Evolutionary conservation across 2,329 filamentous ascomycete species (phyloP).

Genomic region (Diaporthe vexans): DNA sequence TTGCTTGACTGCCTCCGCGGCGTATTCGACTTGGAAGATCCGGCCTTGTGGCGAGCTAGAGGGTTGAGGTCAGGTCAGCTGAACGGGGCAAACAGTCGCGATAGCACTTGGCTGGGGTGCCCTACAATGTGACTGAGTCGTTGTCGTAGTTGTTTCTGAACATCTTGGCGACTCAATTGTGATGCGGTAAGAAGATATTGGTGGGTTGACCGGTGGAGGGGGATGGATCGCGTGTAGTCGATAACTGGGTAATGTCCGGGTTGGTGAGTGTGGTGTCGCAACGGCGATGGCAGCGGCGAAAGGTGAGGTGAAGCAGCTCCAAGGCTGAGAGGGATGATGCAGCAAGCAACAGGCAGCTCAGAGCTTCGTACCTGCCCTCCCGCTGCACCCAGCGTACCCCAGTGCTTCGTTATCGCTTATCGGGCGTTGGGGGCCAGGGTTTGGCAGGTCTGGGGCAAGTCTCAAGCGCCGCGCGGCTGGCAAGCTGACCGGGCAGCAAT

Average conservation of each 20-base stretch:
- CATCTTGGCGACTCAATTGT: slow-evolving; percentile 71
- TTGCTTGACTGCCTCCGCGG: slow-evolving; percentile 98
- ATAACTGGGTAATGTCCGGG: slow-evolving; percentile 9
- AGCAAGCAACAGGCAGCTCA: slow-evolving; percentile 46
- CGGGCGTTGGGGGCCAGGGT: slow-evolving; percentile 4
- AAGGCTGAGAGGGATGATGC: slow-evolving; percentile 40
- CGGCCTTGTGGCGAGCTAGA: slow-evolving; percentile 95
- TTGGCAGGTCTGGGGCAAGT: slow-evolving; percentile 20
- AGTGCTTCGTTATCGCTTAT: slow-evolving; percentile 39
- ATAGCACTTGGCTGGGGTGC: slow-evolving; percentile 52
- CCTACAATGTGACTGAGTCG: slow-evolving; percentile 98
- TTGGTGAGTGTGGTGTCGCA: slow-evolving; percentile 14
- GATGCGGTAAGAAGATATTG: not conserved
- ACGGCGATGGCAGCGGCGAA: slow-evolving; percentile 27
- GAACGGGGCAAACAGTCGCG: slow-evolving; percentile 44
- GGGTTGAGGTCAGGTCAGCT: slow-evolving; percentile 48
- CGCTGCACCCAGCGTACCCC: slow-evolving; percentile 14
- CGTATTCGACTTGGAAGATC: slow-evolving; percentile 99
- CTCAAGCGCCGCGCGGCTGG: slow-evolving; percentile 37
- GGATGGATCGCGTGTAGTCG: slow-evolving; percentile 2
- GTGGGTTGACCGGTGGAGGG: not conserved
- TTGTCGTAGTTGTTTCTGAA: slow-evolving; percentile 99
- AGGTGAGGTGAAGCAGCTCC: slow-evolving; percentile 41
- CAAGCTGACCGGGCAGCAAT: slow-evolving; percentile 24
- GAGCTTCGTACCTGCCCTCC: slow-evolving; percentile 45